Base-by-base conservation (phyloP, 495 filamentous ascomycete species). In the Hypoxylon fragiforme region DNA sequence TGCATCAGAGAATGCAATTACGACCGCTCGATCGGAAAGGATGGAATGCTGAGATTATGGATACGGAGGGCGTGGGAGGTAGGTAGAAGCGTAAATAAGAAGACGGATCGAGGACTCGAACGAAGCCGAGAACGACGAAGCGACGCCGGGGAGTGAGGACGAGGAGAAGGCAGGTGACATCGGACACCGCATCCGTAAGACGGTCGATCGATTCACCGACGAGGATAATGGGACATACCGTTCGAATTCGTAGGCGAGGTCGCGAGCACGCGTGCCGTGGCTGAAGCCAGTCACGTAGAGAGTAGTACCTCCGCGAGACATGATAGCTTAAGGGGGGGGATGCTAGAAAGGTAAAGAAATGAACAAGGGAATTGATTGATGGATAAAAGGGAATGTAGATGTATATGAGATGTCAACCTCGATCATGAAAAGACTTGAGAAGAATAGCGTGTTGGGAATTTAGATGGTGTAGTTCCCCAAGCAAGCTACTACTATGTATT, bases 211-310 rank as follows among this genome's bases (percentile, higher is more conserved):
- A 62, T 62, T 62, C 59, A 63, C 59, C 65, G 65, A 67, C 65
- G 65, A 62, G 62, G 53, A 66, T 75, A 63, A 63, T 28, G 57
- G 35, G 77, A 91, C 88, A 81, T 95, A 98, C 95, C 92, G 89
- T 68, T 68, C 65, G 65, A 67, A 67, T 63, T 99, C 94, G 89
- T 96, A 97, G 79, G 94, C 94, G 74, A 99, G 90, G 78, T 99
- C 94, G 83, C 95, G 91, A 71, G 94, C 94, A 79, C 94, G 91
- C 71, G 94, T 99, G 68, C 94, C 95, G 73, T 96, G 92, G 79
- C 92, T 94, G 75, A 99, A 99, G 80, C 94, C 94, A 66, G 78
- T 80, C 62, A 97, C 94, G 80, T 98, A 98, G 49, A 98, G 90
- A 22, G 94, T 98, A 34, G 92, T 96, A 46, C 87, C 85, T 66